Conservation (phyloP, 148 eudicot species). For the Rhododendron ovatum region DNA sequence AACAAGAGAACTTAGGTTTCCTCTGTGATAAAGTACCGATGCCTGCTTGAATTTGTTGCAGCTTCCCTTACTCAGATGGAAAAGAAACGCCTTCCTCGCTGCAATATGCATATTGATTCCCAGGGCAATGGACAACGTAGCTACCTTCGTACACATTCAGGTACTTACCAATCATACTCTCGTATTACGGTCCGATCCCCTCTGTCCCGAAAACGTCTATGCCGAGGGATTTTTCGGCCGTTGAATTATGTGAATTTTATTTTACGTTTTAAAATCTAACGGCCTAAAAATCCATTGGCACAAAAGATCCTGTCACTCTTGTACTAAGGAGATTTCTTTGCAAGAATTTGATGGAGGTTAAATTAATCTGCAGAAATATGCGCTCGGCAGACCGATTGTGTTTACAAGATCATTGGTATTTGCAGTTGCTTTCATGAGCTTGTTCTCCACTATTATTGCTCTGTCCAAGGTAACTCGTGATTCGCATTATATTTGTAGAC, state of each 20-base stretch:
- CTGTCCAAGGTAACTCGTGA: slow-evolving; percentile 15
- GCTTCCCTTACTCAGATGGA: slow-evolving; percentile 21
- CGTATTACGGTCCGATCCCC: too few species aligned
- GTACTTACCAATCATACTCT: background rate
- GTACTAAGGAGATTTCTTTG: too few species aligned
- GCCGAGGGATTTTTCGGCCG: too few species aligned
- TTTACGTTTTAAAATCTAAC: too few species aligned
- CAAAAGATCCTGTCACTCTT: too few species aligned
- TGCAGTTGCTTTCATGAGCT: slow-evolving; percentile 10
- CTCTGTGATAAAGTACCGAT: background rate
- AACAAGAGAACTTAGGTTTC: background rate
- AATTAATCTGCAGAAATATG: slow-evolving; percentile 8
- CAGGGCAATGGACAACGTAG: slow-evolving; percentile 11
- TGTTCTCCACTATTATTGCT: slow-evolving; percentile 21
- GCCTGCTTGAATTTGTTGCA: background rate
- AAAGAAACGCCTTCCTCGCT: slow-evolving; percentile 19
- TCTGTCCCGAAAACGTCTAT: too few species aligned
- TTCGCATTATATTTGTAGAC: background rate
- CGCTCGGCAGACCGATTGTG: slow-evolving; percentile 12
- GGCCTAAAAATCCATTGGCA: too few species aligned
- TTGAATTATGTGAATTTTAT: too few species aligned
- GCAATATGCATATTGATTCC: slow-evolving; percentile 16
- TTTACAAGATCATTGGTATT: slow-evolving; percentile 17
- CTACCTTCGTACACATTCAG: slow-evolving; percentile 18
- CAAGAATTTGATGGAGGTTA: background rate